These are phyloP conservation scores for Trypanosoma caninum DNA, from an alignment of 208 protist species.

Conservation along the genomic window DNA sequence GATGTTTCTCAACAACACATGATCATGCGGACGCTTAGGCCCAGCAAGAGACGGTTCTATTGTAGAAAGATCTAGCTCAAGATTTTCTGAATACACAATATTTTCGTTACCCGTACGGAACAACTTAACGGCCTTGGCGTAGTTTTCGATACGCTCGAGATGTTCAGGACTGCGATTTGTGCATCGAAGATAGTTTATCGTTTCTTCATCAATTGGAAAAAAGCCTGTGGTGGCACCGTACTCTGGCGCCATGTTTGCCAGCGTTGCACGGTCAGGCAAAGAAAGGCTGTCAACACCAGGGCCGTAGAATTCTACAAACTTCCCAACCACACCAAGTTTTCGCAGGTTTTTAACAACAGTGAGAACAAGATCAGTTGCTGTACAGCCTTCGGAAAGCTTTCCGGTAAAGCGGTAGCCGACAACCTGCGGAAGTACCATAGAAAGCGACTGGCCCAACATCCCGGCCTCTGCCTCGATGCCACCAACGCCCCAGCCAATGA, in stretches of 20 bases:
- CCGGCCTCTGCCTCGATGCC: constrained; percentile 96
- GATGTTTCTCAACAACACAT: constrained; percentile 90
- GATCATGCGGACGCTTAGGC: constrained; percentile 96
- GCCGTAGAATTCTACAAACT: constrained; percentile 98
- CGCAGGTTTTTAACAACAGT: constrained; percentile 92
- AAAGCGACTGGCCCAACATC: constrained; percentile 95
- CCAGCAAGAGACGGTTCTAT: constrained; percentile 89
- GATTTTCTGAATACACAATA: constrained; percentile 80
- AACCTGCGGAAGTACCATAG: constrained; percentile 94
- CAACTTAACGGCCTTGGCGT: constrained; percentile 86
- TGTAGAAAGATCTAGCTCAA: constrained; percentile 92
- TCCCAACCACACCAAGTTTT: constrained; percentile 95
- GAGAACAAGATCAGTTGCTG: constrained; percentile 96
- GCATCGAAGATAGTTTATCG: constrained; percentile 90
- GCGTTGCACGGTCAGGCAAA: constrained; percentile 92
- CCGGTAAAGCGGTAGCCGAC: constrained; percentile 95
- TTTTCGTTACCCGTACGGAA: constrained; percentile 80
- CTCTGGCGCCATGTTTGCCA: constrained; percentile 97
- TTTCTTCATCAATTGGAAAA: constrained; percentile 95
- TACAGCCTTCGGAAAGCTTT: constrained; percentile 86
- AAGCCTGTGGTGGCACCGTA: constrained; percentile 96
- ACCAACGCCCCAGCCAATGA: constrained; percentile 96
- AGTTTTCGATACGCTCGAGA: constrained; percentile 88
- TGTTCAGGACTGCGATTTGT: constrained; percentile 82
- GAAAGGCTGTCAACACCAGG: constrained; percentile 87